phyloP scores from a whole-genome alignment of 768 basidiomycete genomes.

The Serendipita sp. region DNA sequence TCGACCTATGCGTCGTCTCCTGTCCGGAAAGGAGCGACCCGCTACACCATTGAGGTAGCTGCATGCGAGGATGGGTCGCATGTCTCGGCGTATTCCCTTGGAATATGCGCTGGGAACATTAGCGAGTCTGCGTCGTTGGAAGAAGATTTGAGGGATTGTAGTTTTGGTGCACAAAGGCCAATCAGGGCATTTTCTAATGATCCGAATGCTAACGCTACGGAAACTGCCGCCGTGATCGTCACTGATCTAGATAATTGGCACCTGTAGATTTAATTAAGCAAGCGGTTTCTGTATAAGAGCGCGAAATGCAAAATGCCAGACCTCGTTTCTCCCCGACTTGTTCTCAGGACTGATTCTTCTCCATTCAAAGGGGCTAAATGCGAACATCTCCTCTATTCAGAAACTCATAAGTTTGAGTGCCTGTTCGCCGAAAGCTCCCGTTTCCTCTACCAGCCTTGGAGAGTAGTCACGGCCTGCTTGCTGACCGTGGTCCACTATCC shows the following conservation, averaged over 20 bases:
- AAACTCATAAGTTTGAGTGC: too few species aligned
- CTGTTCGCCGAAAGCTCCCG: too few species aligned
- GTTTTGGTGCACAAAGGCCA: not conserved
- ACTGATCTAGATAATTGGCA: conserved; percentile 8
- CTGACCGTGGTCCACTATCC: too few species aligned
- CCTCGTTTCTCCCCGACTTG: too few species aligned
- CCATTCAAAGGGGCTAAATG: too few species aligned
- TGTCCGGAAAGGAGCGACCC: not conserved
- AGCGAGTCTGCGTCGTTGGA: not conserved
- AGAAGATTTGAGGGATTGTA: not conserved
- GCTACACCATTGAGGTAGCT: not conserved
- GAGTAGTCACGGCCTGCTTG: too few species aligned
- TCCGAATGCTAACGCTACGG: not conserved
- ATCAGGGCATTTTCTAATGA: conserved; percentile 3
- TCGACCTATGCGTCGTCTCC: not conserved
- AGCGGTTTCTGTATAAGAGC: not conserved
- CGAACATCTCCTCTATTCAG: too few species aligned
- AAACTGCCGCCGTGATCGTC: not conserved
- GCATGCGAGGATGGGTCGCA: not conserved
- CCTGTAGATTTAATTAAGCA: not conserved
- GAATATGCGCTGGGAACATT: not conserved
- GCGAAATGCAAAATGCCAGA: too few species aligned
- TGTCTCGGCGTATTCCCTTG: conserved; percentile 3
- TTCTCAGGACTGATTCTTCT: too few species aligned
- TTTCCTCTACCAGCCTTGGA: too few species aligned